phyloP scores from a whole-genome alignment of 164 flowering plant species.

The Berberis thunbergii region DNA sequence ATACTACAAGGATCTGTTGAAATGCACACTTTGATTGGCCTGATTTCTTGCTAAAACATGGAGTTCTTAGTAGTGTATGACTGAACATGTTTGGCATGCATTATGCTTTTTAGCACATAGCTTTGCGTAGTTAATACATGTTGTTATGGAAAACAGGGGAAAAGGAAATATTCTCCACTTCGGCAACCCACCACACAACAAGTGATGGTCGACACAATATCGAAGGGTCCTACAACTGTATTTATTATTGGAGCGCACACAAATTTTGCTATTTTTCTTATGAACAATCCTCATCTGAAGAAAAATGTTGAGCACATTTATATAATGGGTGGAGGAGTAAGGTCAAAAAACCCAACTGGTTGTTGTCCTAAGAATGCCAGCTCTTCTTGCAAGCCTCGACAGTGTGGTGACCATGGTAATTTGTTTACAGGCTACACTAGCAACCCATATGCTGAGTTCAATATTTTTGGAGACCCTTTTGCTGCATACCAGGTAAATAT shows the following conservation, averaged over 20 bases:
- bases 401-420: slow-evolving; percentile 81
- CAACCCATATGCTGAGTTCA: slow-evolving; percentile 90
- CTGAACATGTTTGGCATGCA: neutral
- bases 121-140: neutral
- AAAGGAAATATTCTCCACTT: slow-evolving; percentile 60
- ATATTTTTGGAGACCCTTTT: slow-evolving; percentile 83
- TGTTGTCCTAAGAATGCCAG: slow-evolving; percentile 54
- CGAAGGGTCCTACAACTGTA: slow-evolving; percentile 58
- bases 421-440: slow-evolving; percentile 53
- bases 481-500: slow-evolving; percentile 81
- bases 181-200: slow-evolving; percentile 80
- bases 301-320: slow-evolving; percentile 69
- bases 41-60: too few species aligned
- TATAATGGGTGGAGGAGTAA: slow-evolving; percentile 84
- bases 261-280: slow-evolving; percentile 71
- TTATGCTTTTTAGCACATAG: neutral
- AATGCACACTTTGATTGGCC: too few species aligned
- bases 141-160: slow-evolving; percentile 41
- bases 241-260: slow-evolving; percentile 62
- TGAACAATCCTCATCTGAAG: slow-evolving; percentile 76
- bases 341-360: slow-evolving; percentile 71
- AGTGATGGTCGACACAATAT: slow-evolving; percentile 66
- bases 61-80: too few species aligned
- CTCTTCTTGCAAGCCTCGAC: slow-evolving; percentile 39
- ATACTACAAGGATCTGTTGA: too few species aligned